Conservation (phyloP, 2,329 filamentous ascomycete species). For the Claviceps pusilla region DNA sequence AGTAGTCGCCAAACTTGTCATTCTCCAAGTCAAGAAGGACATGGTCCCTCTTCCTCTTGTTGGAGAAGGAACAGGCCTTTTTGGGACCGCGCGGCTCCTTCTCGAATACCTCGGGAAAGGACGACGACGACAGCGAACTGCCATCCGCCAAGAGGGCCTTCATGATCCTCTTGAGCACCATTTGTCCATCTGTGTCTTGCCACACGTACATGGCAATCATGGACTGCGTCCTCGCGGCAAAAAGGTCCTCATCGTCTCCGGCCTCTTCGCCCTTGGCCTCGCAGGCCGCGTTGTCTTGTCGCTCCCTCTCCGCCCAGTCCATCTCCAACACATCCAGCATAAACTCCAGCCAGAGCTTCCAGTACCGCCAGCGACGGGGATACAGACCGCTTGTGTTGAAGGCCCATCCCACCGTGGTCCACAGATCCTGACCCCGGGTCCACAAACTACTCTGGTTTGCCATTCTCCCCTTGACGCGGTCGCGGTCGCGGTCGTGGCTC, state of each 20-base stretch:
- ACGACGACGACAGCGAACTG: slow-evolving; percentile 30
- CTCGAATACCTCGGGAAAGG: slow-evolving; percentile 52
- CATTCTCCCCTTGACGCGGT: slow-evolving; percentile 41
- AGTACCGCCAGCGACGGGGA: slow-evolving; percentile 62
- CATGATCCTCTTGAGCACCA: slow-evolving; percentile 39
- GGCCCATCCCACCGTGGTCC: slow-evolving; percentile 78
- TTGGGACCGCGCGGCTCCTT: slow-evolving; percentile 37
- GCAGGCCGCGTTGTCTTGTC: slow-evolving; percentile 27
- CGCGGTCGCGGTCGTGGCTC: slow-evolving; percentile 27
- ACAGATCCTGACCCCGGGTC: slow-evolving; percentile 70
- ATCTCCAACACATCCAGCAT: slow-evolving; percentile 64
- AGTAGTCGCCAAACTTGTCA: slow-evolving; percentile 44
- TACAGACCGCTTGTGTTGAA: slow-evolving; percentile 74
- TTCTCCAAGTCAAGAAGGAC: slow-evolving; percentile 44
- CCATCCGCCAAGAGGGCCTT: slow-evolving; percentile 56
- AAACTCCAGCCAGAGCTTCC: slow-evolving; percentile 65
- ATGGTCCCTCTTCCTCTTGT: slow-evolving; percentile 34
- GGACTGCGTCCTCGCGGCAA: slow-evolving; percentile 30
- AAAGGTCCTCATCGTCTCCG: slow-evolving; percentile 11
- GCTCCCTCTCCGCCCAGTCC: slow-evolving; percentile 48
- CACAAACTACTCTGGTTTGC: slow-evolving; percentile 55
- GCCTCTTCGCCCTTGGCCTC: slow-evolving; percentile 6
- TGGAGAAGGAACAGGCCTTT: slow-evolving; percentile 17
- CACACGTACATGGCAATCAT: slow-evolving; percentile 47
- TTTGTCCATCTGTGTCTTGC: slow-evolving; percentile 28